Base-by-base conservation (phyloP, 2,329 filamentous ascomycete species). In the Blastomyces emzantsi region DNA sequence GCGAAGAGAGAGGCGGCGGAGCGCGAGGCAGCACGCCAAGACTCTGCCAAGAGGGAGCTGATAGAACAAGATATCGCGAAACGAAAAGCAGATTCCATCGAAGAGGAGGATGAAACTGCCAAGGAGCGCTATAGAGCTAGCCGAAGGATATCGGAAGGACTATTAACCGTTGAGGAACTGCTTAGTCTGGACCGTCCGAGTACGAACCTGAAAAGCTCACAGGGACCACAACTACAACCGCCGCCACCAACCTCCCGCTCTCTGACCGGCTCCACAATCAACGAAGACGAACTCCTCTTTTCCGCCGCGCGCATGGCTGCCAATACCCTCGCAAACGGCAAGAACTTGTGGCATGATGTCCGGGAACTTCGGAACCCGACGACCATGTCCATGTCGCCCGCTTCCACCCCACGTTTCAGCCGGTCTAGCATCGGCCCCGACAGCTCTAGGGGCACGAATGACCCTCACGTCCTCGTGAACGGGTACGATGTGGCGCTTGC, bases 401-500 rank as follows among this genome's bases (percentile, higher is more conserved):
- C 60, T 0, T 62, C 65, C 13, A 65, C 64, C 15, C 45, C 59
- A 45, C 45, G 36, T 45, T 43, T 25, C 43, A 64, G 62, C 25
- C 62, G 43, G 25, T 63, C 59, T 8, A 65, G 54, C 41, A 33
- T 52, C 3, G 25, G 51, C 13, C 57, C 51, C 28, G 61, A 43
- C 7, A 63, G 54, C 17, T 69, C n/a, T 60, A 67, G 36, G 66
- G 69, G 52, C 67, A 70, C 49, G 52, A 63, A 30, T 22, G 62
- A 9, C 65, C 15, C 47, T 8, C 64, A 71, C 61, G 66, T 68
- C 25, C 66, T 61, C 36, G 69, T 73, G 39, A 75, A 77, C 61
- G 75, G 77, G 7, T 76, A 77, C 63, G 72, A 78, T 59, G 74
- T 79, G 60, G 74, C 76, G 1, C 71, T 78, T 63, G 75, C 75